A percentile compares a stretch with the other conserved stretches of the same genome.
Conservation (phyloP, 768 basidiomycete species). For the Rhizopogon salebrosus region DNA sequence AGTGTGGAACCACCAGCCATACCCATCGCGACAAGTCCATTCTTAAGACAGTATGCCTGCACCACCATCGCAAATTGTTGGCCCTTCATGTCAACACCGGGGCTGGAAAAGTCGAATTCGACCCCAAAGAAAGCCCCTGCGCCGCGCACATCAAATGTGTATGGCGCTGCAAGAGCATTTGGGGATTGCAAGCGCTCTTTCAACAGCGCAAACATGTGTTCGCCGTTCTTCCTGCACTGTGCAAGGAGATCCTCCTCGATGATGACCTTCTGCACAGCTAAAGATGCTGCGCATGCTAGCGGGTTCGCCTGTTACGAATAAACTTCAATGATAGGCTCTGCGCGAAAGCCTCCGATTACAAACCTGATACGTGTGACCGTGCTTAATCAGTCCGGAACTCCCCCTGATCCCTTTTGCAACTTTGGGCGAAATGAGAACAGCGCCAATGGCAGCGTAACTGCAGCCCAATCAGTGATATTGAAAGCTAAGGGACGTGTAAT, state of each 20-base stretch:
- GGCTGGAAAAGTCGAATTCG: slow-evolving; percentile 67
- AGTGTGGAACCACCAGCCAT: slow-evolving; percentile 65
- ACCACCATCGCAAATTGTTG: slow-evolving; percentile 60
- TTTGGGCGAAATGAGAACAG: slow-evolving; percentile 67
- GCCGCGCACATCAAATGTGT: slow-evolving; percentile 77
- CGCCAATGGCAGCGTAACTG: slow-evolving; percentile 81
- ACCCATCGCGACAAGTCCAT: slow-evolving; percentile 69
- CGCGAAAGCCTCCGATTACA: not conserved
- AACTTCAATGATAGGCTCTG: not conserved
- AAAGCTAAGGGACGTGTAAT: not conserved
- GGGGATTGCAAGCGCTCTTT: slow-evolving; percentile 48
- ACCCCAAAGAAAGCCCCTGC: slow-evolving; percentile 81
- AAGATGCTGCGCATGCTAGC: slow-evolving; percentile 68
- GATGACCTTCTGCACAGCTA: slow-evolving; percentile 79
- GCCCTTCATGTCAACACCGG: slow-evolving; percentile 45
- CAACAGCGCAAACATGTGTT: slow-evolving; percentile 54
- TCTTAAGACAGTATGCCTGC: slow-evolving; percentile 63
- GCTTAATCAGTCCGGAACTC: slow-evolving; percentile 71
- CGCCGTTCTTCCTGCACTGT: slow-evolving; percentile 56
- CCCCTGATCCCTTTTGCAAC: slow-evolving; percentile 66
- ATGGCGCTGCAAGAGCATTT: slow-evolving; percentile 55
- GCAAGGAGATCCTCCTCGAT: slow-evolving; percentile 63
- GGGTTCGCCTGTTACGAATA: slow-evolving; percentile 53
- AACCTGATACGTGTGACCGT: slow-evolving; percentile 85
- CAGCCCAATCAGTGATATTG: not conserved